Conservation (phyloP, 129 eudicot species). For the Centaurea solstitialis region DNA sequence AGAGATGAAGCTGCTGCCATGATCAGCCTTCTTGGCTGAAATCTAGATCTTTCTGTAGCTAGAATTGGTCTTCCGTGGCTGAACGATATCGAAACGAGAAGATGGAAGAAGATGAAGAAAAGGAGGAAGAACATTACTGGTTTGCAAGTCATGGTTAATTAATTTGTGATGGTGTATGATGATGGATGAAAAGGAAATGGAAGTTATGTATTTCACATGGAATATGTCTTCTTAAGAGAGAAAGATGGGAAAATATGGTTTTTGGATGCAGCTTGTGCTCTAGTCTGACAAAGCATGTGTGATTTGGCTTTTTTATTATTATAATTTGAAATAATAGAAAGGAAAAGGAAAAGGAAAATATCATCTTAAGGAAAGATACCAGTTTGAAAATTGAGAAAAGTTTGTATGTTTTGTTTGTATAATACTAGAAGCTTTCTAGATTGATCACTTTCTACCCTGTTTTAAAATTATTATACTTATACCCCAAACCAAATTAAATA, state of each 20-base stretch:
- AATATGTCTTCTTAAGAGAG: constrained; percentile 33
- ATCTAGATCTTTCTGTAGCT: constrained; percentile 18
- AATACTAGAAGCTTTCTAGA: constrained; percentile 8
- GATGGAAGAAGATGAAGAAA: constrained; percentile 41
- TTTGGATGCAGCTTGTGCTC: constrained; percentile 53
- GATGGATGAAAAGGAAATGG: constrained; percentile 22
- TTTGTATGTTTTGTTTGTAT: constrained; percentile 4
- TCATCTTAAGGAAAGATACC: constrained; percentile 17
- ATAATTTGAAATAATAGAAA: constrained; percentile 2
- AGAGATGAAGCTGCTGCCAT: constrained; percentile 28
- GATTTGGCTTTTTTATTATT: constrained; percentile 31
- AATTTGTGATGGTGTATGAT: constrained; percentile 18
- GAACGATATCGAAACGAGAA: constrained; percentile 11
- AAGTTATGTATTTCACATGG: constrained; percentile 30
- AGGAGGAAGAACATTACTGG: constrained; percentile 33
- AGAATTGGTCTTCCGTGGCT: not conserved
- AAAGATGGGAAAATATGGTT: constrained; percentile 37
- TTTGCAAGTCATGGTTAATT: constrained; percentile 25
- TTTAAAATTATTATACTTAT: not conserved
- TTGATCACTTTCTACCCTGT: constrained; percentile 2
- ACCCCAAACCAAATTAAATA: too few species aligned
- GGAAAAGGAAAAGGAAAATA: not conserved
- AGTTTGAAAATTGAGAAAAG: constrained; percentile 31
- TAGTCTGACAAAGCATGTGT: constrained; percentile 61
- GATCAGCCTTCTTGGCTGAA: constrained; percentile 59